Percentiles rank a stretch among this genome's conserved stretches.
These are phyloP conservation scores for Cryphonectria parasitica DNA, from an alignment of 2,329 filamentous ascomycete species.

Conservation along the genomic window DNA sequence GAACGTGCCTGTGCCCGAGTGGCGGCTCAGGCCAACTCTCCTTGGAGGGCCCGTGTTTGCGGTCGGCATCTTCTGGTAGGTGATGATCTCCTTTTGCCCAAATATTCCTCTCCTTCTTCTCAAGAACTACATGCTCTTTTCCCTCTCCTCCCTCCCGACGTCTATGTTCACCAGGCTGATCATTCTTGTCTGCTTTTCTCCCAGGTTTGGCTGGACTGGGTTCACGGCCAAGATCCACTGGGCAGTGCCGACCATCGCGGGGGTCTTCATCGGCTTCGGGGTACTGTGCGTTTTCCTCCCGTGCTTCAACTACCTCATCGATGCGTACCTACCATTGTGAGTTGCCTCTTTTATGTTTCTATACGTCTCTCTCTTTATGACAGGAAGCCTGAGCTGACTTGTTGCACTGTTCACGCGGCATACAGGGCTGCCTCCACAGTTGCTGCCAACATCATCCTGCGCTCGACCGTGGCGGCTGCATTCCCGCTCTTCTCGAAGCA, in stretches of 20 bases:
- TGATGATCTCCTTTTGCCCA: too few species aligned
- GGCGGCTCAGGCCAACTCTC: conserved; percentile 31
- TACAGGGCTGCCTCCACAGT: conserved; percentile 42
- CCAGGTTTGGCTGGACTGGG: conserved; percentile 32
- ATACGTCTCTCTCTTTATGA: background rate
- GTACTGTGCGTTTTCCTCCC: conserved; percentile 34
- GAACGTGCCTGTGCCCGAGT: conserved; percentile 32
- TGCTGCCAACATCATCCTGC: conserved; percentile 43
- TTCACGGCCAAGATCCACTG: conserved; percentile 31
- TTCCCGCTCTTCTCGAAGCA: conserved; percentile 43
- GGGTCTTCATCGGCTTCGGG: conserved; percentile 33
- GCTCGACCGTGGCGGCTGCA: conserved; percentile 40
- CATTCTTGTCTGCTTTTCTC: background rate
- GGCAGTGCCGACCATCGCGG: conserved; percentile 31
- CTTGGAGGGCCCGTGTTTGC: conserved; percentile 38
- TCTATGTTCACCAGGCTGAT: background rate
- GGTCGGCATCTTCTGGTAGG: conserved; percentile 40
- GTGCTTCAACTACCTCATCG: conserved; percentile 41
- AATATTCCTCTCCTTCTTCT: too few species aligned
- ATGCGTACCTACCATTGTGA: conserved; percentile 45
- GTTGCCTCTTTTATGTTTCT: conserved; percentile 26
- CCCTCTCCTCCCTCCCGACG: too few species aligned
- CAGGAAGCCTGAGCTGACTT: background rate
- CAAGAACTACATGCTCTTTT: too few species aligned
- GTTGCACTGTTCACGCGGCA: background rate